These are phyloP conservation scores for Borealophlyctis nickersoniae DNA, from an alignment of 192 early-diverging fungal species.

Conservation along the genomic window DNA sequence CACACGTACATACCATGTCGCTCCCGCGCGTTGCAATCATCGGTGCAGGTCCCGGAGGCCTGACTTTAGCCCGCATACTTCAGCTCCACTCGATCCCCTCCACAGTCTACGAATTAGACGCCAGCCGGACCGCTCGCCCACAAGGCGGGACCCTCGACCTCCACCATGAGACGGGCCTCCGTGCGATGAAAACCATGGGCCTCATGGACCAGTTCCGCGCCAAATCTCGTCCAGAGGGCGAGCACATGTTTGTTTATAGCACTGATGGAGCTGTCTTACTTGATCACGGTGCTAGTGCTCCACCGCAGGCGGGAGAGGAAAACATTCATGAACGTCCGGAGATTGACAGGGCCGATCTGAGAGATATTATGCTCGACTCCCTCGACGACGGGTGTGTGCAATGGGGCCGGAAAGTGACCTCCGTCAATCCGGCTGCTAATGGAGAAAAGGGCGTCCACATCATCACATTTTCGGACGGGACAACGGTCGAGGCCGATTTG, in stretches of 20 bases:
- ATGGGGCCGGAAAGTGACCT: constrained; percentile 25
- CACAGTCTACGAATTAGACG: constrained; percentile 45
- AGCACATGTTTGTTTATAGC: constrained; percentile 33
- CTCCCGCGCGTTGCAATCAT: constrained; percentile 38
- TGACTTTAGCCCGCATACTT: constrained; percentile 45
- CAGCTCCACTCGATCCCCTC: constrained; percentile 30
- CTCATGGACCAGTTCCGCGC: constrained; percentile 30
- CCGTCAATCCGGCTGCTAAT: not conserved
- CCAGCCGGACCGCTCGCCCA: constrained; percentile 14
- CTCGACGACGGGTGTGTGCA: constrained; percentile 33
- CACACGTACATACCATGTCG: not conserved
- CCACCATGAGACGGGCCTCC: constrained; percentile 42
- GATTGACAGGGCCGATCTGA: constrained; percentile 45
- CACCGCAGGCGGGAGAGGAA: constrained; percentile 8
- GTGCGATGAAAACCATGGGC: constrained; percentile 29
- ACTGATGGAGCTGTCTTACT: constrained; percentile 25
- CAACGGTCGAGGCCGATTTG: constrained; percentile 25
- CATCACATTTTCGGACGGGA: constrained; percentile 31
- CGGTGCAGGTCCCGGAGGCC: constrained; percentile 51
- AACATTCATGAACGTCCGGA: constrained; percentile 32
- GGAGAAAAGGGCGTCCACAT: not conserved
- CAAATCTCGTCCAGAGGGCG: constrained; percentile 35
- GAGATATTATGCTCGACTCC: constrained; percentile 40
- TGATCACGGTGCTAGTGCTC: not conserved
- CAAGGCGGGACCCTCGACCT: constrained; percentile 54